Evolutionary conservation across 2,329 filamentous ascomycete genomes (phyloP), one percentile per base, ranked within the genome.

Genomic region (Aurifilum marmelostoma): DNA sequence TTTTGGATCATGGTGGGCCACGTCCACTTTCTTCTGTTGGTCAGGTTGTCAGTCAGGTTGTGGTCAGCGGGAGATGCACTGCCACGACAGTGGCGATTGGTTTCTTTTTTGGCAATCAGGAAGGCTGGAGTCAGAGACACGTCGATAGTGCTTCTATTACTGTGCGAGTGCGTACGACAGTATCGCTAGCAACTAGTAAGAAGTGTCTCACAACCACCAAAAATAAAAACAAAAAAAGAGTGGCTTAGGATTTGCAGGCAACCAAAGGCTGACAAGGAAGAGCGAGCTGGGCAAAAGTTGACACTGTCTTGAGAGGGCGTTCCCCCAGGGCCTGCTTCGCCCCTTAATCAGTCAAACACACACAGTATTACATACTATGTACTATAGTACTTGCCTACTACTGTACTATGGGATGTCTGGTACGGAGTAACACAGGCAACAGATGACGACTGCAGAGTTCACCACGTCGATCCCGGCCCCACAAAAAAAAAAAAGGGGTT

Each of bases 321-420:
- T 11, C 11, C 43, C 21, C 43, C 21, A 47, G 7, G 43, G 18
- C n/a, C 21, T 47, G 43, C 8, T n/a, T n/a, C 21, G 21, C 43
- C 43, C 21, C 43, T 16, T 47, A 39, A 39, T 47, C n/a, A 21
- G 7, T 18, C 18, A 21, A 3, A 5, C 18, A 32, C 16, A 58
- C 54, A 58, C 54, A 58, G 54, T 58, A 58, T 32, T 32, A 16
- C 54, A 32, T 58, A 58, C 54, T 58, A 58, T 58, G 54, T 58
- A 58, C 54, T 58, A 32, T 58, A 58, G 54, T 18, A 58, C 54
- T 34, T 34, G 34, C 34, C n/a, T n/a, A 34, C 8, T 32, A 58
- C 24, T 27, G n/a, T n/a, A n/a, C n/a, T n/a, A n/a, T n/a, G n/a
- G n/a, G n/a, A 27, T 58, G 27, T 6, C 54, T 29, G 54, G 58